phyloP scores from a whole-genome alignment of 352 stramenopile genomes.

The Phytophthora idaei region DNA sequence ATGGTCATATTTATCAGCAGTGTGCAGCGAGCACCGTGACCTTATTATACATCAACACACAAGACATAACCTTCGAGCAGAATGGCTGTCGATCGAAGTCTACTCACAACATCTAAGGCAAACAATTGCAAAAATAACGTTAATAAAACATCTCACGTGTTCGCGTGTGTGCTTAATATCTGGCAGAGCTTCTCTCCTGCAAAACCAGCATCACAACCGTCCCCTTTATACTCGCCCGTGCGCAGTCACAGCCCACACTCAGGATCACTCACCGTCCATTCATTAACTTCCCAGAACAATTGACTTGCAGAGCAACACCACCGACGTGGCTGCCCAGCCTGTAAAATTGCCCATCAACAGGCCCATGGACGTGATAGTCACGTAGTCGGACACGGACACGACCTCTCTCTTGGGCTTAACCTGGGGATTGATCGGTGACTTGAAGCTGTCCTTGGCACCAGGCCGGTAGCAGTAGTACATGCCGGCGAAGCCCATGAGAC shows the following conservation, averaged over 20 bases:
- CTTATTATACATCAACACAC: too few relatives aligned
- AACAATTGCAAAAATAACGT: constrained; percentile 1
- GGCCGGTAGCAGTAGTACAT: constrained; percentile 65
- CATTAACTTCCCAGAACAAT: constrained; percentile 48
- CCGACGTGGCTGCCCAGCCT: constrained; percentile 62
- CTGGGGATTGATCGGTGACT: constrained; percentile 21
- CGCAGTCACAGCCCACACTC: constrained; percentile 12
- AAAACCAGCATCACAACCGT: constrained; percentile 1
- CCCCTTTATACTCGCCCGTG: constrained; percentile 22
- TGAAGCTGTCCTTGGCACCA: constrained; percentile 4
- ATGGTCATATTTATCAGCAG: background rate
- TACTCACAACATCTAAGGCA: too few relatives aligned
- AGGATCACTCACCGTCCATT: constrained; percentile 7
- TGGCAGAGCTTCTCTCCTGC: constrained; percentile 12
- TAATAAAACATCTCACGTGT: background rate
- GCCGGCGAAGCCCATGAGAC: constrained; percentile 58
- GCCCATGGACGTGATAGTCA: constrained; percentile 64
- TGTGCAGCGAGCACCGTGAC: too few relatives aligned
- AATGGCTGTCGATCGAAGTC: too few relatives aligned
- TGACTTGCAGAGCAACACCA: constrained; percentile 60
- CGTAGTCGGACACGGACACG: constrained; percentile 74
- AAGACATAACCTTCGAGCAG: too few relatives aligned
- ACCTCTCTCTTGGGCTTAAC: constrained; percentile 46
- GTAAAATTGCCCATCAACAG: constrained; percentile 62
- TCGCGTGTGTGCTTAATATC: background rate